These are phyloP conservation scores for Blastocystis sp. DNA, from an alignment of 352 stramenopile species.

Conservation along the genomic window DNA sequence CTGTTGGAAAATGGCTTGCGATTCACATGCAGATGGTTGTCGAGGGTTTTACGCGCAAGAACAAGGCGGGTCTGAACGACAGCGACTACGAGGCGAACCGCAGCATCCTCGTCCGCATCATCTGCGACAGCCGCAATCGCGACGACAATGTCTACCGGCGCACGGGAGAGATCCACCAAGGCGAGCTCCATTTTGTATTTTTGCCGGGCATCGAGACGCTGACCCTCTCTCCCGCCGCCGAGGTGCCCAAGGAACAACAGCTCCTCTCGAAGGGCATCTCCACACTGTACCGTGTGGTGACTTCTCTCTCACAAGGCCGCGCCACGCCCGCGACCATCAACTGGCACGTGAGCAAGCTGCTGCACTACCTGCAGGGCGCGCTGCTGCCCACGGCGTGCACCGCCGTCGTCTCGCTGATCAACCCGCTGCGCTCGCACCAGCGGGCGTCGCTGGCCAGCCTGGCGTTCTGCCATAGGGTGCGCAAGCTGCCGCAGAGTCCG, in stretches of 20 bases:
- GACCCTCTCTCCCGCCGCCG: background rate
- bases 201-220: constrained; percentile 58
- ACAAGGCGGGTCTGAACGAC: background rate
- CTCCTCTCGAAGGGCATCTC: constrained; percentile 26
- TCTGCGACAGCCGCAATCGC: constrained; percentile 36
- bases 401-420: constrained; percentile 3
- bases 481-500: constrained; percentile 6
- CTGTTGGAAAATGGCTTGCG: background rate
- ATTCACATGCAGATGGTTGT: constrained; percentile 25
- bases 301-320: background rate
- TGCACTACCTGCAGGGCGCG: constrained; percentile 25
- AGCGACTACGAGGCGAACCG: constrained; percentile 30
- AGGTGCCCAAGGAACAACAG: background rate
- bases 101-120: constrained; percentile 31
- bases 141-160: constrained; percentile 15
- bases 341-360: constrained; percentile 35
- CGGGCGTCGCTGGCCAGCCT: background rate
- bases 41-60: constrained; percentile 19
- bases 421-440: constrained; percentile 25
- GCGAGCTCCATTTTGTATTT: constrained; percentile 54
- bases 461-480: constrained; percentile 8
- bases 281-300: constrained; percentile 31
- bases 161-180: constrained; percentile 22
- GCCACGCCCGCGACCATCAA: background rate
- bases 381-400: constrained; percentile 4